These are phyloP conservation scores for Salix dunnii DNA, from an alignment of 345 rosid species.

Conservation along the genomic window DNA sequence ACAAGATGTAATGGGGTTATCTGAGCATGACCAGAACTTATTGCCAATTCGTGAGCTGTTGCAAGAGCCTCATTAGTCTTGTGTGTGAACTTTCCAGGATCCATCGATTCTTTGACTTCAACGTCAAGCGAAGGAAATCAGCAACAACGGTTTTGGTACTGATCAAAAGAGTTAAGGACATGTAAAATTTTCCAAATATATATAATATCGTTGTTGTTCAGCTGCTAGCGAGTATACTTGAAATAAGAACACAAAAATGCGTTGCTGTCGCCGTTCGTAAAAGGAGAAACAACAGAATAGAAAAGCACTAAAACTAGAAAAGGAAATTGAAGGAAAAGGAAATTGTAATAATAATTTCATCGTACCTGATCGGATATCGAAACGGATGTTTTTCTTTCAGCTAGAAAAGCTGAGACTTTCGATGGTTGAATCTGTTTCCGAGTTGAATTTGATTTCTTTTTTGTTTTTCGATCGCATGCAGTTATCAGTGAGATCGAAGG, in stretches of 20 bases:
- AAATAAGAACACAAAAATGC: no score
- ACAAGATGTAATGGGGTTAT: slow-evolving; percentile 85
- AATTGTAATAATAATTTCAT: no score
- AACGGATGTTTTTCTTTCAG: no score
- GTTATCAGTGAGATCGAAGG: not conserved
- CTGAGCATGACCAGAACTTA: slow-evolving; percentile 68
- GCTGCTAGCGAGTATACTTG: no score
- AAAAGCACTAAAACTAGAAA: no score
- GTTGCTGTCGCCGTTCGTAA: no score
- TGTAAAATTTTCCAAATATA: no score
- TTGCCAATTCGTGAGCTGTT: slow-evolving; percentile 61
- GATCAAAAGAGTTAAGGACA: not conserved
- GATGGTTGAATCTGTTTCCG: not conserved
- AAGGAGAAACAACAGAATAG: no score
- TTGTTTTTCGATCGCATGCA: not conserved
- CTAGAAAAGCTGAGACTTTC: not conserved
- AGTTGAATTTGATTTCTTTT: not conserved
- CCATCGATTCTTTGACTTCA: slow-evolving; percentile 37
- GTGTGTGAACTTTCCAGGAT: slow-evolving; percentile 88
- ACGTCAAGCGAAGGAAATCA: not conserved
- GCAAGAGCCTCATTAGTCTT: slow-evolving; percentile 80
- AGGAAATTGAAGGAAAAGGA: no score
- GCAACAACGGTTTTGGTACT: not conserved
- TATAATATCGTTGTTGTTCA: no score
- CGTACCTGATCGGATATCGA: no score